Conservation (phyloP, 2,329 filamentous ascomycete species). For the Cladosporium velox region DNA sequence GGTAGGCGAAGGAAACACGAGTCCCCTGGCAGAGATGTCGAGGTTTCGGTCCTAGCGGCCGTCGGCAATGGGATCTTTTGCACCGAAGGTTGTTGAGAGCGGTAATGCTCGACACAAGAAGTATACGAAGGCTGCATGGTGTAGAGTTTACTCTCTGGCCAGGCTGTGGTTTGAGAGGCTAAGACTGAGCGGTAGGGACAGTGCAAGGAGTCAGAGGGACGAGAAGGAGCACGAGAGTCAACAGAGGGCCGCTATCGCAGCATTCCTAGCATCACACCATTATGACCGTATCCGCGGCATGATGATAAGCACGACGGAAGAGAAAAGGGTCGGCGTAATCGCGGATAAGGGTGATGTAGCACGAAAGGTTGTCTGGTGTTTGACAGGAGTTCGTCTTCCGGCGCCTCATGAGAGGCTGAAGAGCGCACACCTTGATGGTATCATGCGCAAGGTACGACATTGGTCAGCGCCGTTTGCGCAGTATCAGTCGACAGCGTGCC, state of each 20-base stretch:
- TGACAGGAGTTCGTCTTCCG: not conserved
- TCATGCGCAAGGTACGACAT: not conserved
- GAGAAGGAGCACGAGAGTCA: not conserved
- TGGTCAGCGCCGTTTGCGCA: not conserved
- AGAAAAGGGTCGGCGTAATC: conserved; percentile 12
- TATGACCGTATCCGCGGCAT: not conserved
- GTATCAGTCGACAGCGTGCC: not conserved
- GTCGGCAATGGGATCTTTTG: not conserved
- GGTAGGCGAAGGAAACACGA: conserved; percentile 46
- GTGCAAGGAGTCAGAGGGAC: not conserved
- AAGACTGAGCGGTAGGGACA: not conserved
- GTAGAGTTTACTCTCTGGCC: not conserved
- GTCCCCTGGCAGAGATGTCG: conserved; percentile 3
- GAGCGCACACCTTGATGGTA: not conserved
- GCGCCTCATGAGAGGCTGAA: not conserved
- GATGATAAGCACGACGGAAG: conserved; percentile 9
- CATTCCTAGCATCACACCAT: conserved; percentile 5
- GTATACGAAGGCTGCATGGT: conserved; percentile 28
- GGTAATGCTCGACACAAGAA: conserved; percentile 30
- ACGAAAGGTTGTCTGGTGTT: conserved; percentile 2
- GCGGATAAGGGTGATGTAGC: not conserved
- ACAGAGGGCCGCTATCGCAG: conserved; percentile 15
- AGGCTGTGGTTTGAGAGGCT: not conserved
- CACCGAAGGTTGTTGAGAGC: conserved; percentile 13
- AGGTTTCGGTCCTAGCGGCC: not conserved